Evolutionary conservation across 1,284 basidiomycete species (phyloP), one percentile per base, ranked within the genome.

Genomic region (Kalmanozyma brasiliensis): DNA sequence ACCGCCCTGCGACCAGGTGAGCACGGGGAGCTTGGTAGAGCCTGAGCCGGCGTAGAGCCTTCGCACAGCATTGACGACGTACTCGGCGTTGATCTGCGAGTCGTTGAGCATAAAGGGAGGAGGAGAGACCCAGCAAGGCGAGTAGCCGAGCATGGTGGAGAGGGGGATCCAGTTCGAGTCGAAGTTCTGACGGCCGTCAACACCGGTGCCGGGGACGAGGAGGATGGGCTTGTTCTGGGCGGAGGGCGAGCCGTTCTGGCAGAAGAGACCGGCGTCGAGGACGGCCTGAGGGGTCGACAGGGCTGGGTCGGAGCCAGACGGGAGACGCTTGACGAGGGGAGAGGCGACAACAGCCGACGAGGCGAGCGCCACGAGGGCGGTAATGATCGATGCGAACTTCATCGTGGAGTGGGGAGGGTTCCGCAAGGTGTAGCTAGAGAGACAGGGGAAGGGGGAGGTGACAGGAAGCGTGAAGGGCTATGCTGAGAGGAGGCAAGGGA

Each of bases 61-160:
- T 17, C 33, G 20, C 16, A 71, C 40, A 2, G 68, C 68, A n/a
- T 71, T 53, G 38, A 66, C 68, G 14, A 71, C 45, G 53, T 71
- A 71, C 33, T 71, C 68, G 29, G 55, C 62, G 22, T 62, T 71
- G n/a, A 58, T 20, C 37, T 57, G 52, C 0, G 62, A 41, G 29
- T 65, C 62, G 47, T 66, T 62, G 34, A 71, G 62, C 62, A 71
- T 61, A 36, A 38, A 71, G 1, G 68, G 68, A 4, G 62, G 58
- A 0, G 68, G 58, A 1, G 58, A 62, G 23, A 71, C 23, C 53
- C 58, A 65, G 55, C 68, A 71, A 0, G 68, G 68, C 8, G 42
- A 38, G 44, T 47, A 71, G 19, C 68, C 68, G 7, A 65, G 49
- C 8, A 8, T 1, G 2, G 49, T 13, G 7, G 57, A 52, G 26